Evolutionary conservation across 306 rosid genomes (phyloP), one percentile per base, ranked within the genome.

Genomic region (Aeschynomene evenia): DNA sequence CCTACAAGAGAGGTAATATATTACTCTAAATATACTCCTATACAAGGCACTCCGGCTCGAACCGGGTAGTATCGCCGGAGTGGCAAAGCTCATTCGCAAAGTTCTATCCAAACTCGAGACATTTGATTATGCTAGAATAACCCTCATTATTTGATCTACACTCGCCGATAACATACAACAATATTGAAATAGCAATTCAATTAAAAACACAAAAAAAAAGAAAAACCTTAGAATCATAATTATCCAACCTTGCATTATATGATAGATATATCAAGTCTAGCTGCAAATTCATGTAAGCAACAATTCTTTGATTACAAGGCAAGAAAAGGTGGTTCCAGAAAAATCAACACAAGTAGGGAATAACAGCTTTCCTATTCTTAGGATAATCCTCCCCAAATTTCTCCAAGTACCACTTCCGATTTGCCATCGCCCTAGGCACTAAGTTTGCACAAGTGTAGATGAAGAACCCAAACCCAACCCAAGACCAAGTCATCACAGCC

Each of bases 361-460:
- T 70, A 31, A 88, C 88, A 48, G 84, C 95, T 74, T 85, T 88
- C 56, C 99, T 85, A 0, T 34, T 50, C 64, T 54, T 87, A 1
- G 97, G 95, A 81, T 94, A 88, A 49, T 88, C 95, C 68, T 80
- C 92, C 60, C 91, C 90, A 55, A 94, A 94, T 67, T 94, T 94
- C 24, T 84, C 90, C 82, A 87, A 40, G 63, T 94, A 94, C 99
- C 97, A 88, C 14, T 10, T 29, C 49, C 81, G 89, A 75, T 79
- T 85, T 1, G 88, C 96, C 26, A 84, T 72, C 1, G 96, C 96
- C 77, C 97, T 77, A 0, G 99, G 97, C 63, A 82, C 92, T 75
- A 94, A 83, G 34, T 94, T 88, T 3, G 92, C 89, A 29, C 81
- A 94, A 6, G 98, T 94, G 72, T 85, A 83, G 6, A 84, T 7